phyloP scores from a whole-genome alignment of 768 basidiomycete species.

The Lactarius sanguifluus region DNA sequence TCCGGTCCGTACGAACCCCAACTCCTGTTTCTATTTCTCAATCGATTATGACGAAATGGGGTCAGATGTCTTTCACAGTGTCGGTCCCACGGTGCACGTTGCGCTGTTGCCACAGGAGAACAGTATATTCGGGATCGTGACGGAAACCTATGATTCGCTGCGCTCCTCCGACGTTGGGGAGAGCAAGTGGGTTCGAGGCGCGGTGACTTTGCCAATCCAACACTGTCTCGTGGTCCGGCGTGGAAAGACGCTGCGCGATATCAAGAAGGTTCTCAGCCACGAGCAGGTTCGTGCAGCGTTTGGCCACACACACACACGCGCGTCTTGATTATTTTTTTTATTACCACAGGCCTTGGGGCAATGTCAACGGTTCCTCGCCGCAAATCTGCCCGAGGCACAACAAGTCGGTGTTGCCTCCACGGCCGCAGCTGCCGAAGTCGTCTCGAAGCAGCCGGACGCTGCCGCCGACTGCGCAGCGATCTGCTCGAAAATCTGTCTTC shows the following conservation, averaged over 20 bases:
- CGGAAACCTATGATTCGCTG: constrained; percentile 71
- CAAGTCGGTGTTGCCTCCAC: constrained; percentile 67
- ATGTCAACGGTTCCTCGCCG: constrained; percentile 60
- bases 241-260: constrained; percentile 55
- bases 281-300: constrained; percentile 58
- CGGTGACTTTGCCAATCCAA: constrained; percentile 56
- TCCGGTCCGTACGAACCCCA: constrained; percentile 28
- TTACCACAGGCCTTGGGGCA: constrained; percentile 68
- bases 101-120: constrained; percentile 84
- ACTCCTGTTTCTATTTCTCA: background rate
- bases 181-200: constrained; percentile 57
- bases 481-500: constrained; percentile 64
- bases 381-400: constrained; percentile 51
- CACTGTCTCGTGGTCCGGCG: constrained; percentile 67
- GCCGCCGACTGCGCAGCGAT: constrained; percentile 61
- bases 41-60: background rate
- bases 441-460: constrained; percentile 43
- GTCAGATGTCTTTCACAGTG: constrained; percentile 57
- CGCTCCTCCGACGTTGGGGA: constrained; percentile 43
- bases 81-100: constrained; percentile 47
- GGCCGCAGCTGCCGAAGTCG: constrained; percentile 60
- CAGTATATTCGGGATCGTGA: constrained; percentile 67
- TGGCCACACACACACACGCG: background rate
- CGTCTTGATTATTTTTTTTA: background rate
- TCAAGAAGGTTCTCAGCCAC: constrained; percentile 68